These are phyloP conservation scores for Fusarium subtropicale DNA, from an alignment of 2,329 filamentous ascomycete genomes.

Conservation along the genomic window DNA sequence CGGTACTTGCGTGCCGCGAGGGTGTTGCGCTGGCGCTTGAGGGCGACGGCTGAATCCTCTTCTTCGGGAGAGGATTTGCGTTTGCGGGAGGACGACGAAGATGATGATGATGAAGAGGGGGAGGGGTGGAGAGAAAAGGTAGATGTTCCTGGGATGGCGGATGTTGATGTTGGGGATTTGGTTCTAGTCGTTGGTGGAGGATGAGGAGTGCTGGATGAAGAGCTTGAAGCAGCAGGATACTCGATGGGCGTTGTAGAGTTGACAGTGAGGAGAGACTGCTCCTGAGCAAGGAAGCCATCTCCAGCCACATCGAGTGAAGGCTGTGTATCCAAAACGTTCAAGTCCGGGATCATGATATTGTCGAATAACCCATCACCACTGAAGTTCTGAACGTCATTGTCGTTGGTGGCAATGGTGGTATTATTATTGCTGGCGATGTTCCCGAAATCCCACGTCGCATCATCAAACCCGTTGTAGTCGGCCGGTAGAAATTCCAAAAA, in stretches of 20 bases:
- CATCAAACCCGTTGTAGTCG: conserved; percentile 15
- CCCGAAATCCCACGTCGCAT: conserved; percentile 28
- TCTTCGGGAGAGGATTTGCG: conserved; percentile 44
- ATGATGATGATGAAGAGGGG: conserved; percentile 34
- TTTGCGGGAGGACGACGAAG: conserved; percentile 38
- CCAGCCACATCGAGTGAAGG: conserved; percentile 24
- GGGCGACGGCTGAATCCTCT: conserved; percentile 44
- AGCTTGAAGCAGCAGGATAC: conserved; percentile 4
- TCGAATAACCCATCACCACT: conserved; percentile 29
- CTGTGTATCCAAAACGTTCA: conserved; percentile 14
- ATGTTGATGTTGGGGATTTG: conserved; percentile 35
- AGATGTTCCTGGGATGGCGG: conserved; percentile 39
- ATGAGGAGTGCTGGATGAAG: conserved; percentile 17
- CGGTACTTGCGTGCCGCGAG: conserved; percentile 78
- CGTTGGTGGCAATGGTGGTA: not conserved
- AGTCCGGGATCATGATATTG: conserved; percentile 27
- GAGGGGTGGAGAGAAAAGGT: conserved; percentile 42
- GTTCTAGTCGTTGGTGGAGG: conserved; percentile 8
- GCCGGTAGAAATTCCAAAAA: conserved; percentile 40
- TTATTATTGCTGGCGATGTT: not conserved
- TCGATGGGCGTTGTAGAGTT: conserved; percentile 29
- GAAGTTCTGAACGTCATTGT: not conserved
- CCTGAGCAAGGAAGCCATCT: conserved; percentile 35
- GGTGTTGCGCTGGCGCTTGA: conserved; percentile 76
- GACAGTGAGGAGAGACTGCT: conserved; percentile 29